Percentiles rank a stretch among this genome's conserved stretches.
Conservation (phyloP, 2,329 filamentous ascomycete species). For the Calycina marina region DNA sequence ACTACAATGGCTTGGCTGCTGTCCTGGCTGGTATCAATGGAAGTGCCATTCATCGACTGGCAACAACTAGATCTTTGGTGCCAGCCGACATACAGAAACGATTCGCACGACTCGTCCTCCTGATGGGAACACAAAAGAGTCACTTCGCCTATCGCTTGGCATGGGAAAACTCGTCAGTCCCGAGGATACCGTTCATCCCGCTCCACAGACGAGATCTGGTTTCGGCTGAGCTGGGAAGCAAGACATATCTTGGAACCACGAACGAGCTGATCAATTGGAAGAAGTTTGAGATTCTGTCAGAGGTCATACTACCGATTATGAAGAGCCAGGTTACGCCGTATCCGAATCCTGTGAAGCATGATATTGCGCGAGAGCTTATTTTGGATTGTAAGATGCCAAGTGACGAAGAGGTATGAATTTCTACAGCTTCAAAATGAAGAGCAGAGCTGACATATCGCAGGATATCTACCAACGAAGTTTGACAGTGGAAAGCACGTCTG, state of each 20-base stretch:
- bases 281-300: slow-evolving; percentile 93
- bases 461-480: slow-evolving; percentile 50
- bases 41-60: slow-evolving; percentile 69
- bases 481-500: slow-evolving; percentile 37
- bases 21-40: slow-evolving; percentile 87
- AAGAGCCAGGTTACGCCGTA: slow-evolving; percentile 81
- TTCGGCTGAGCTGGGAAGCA: slow-evolving; percentile 82
- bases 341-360: slow-evolving; percentile 52
- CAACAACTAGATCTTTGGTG: slow-evolving; percentile 65
- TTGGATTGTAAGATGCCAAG: slow-evolving; percentile 68
- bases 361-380: slow-evolving; percentile 59
- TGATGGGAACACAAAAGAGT: slow-evolving; percentile 88
- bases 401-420: slow-evolving; percentile 67
- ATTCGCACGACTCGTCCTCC: slow-evolving; percentile 73
- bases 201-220: slow-evolving; percentile 81
- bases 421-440: neutral
- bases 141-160: slow-evolving; percentile 93
- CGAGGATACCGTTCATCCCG: slow-evolving; percentile 86
- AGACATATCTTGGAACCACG: slow-evolving; percentile 65
- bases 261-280: slow-evolving; percentile 84
- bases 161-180: slow-evolving; percentile 86
- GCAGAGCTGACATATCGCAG: slow-evolving; percentile 23
- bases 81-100: slow-evolving; percentile 59
- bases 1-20: slow-evolving; percentile 93
- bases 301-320: slow-evolving; percentile 81